These are phyloP conservation scores for Diospyros kaki DNA, from an alignment of 148 eudicot genomes.

Conservation along the genomic window DNA sequence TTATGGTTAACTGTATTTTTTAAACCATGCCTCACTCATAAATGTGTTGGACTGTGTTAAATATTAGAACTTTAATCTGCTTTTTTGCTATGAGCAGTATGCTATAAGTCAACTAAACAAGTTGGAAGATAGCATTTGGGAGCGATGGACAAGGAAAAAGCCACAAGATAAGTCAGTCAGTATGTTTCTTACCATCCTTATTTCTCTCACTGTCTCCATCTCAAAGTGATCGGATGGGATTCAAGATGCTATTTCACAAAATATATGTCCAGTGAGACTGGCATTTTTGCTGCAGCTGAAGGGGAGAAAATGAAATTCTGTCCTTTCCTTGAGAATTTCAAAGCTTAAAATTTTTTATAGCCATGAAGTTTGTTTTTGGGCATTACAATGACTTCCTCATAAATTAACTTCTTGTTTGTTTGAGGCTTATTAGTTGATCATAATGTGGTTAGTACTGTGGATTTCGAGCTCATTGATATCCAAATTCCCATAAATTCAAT, in stretches of 20 bases:
- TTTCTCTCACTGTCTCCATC: slow-evolving; percentile 8
- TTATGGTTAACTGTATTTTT: neutral
- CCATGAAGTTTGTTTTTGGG: neutral
- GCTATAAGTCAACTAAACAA: slow-evolving; percentile 83
- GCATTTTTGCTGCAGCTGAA: neutral
- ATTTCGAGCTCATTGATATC: neutral
- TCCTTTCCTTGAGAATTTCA: neutral
- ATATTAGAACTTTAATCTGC: neutral
- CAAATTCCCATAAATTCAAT: neutral
- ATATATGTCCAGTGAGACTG: neutral
- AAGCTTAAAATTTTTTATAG: neutral
- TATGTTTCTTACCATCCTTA: slow-evolving; percentile 33
- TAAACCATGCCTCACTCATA: neutral
- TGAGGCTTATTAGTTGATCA: neutral
- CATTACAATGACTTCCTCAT: neutral
- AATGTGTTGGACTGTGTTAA: neutral
- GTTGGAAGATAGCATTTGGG: slow-evolving; percentile 95
- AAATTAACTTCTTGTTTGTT: neutral
- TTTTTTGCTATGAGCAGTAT: slow-evolving; percentile 43
- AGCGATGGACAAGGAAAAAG: slow-evolving; percentile 74
- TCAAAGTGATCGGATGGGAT: neutral
- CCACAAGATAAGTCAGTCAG: slow-evolving; percentile 53
- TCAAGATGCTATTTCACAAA: too few relatives aligned
- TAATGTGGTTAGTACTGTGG: neutral
- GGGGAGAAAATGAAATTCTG: neutral